These are phyloP conservation scores for Lactarius sanguifluus DNA, from an alignment of 768 basidiomycete species.

Conservation along the genomic window DNA sequence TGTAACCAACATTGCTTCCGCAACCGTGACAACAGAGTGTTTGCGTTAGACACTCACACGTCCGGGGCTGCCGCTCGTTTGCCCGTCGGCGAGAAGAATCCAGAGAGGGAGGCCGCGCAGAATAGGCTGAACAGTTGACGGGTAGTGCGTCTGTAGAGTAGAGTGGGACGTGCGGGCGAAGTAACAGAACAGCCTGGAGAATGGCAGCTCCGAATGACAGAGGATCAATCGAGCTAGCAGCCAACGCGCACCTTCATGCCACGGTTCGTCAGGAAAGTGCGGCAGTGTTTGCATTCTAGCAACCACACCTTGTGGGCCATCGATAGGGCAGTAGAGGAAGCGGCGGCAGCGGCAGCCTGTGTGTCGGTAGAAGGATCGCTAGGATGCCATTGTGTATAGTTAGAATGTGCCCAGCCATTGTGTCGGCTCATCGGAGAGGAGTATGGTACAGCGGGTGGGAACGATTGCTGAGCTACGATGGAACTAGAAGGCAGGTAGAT, in stretches of 20 bases:
- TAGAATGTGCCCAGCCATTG: slow-evolving; percentile 14
- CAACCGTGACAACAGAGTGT: slow-evolving; percentile 79
- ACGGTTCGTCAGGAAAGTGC: slow-evolving; percentile 74
- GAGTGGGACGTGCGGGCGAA: slow-evolving; percentile 76
- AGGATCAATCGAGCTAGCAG: slow-evolving; percentile 5
- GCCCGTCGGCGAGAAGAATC: slow-evolving; percentile 35
- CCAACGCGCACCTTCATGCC: slow-evolving; percentile 67
- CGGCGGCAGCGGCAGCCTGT: slow-evolving; percentile 6
- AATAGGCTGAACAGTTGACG: slow-evolving; percentile 69
- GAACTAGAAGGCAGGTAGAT: slow-evolving; percentile 4
- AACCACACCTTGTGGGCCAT: slow-evolving; percentile 77
- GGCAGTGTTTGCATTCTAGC: slow-evolving; percentile 72
- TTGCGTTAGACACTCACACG: slow-evolving; percentile 85
- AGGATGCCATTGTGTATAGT: slow-evolving; percentile 21
- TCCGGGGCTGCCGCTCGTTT: slow-evolving; percentile 42
- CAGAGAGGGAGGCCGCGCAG: slow-evolving; percentile 39
- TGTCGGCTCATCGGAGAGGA: slow-evolving; percentile 14
- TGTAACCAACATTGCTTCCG: slow-evolving; percentile 72
- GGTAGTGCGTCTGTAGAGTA: slow-evolving; percentile 83
- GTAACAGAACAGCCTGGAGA: slow-evolving; percentile 73
- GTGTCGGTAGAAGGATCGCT: not conserved
- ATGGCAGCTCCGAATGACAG: slow-evolving; percentile 14
- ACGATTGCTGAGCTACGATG: slow-evolving; percentile 1
- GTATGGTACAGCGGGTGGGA: slow-evolving; percentile 9
- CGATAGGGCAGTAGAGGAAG: slow-evolving; percentile 43